These are phyloP conservation scores for Apiospora koreana DNA, from an alignment of 2,329 filamentous ascomycete species.

Conservation along the genomic window DNA sequence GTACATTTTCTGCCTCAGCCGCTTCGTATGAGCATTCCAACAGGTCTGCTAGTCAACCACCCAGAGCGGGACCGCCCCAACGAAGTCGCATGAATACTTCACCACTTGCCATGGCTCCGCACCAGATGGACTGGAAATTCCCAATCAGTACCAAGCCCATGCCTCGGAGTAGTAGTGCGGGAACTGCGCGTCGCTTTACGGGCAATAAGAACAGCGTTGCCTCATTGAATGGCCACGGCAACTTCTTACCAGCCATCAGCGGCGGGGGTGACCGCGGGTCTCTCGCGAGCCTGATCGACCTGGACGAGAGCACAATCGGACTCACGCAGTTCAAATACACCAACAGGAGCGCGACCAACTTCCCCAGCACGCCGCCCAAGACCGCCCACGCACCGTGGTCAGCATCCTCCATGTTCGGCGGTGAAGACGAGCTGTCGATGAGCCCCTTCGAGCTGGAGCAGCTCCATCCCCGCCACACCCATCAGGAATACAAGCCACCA, in stretches of 20 bases:
- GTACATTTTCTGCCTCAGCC: slow-evolving; percentile 44
- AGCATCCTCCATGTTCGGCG: slow-evolving; percentile 57
- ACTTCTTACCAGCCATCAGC: not conserved
- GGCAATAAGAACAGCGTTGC: not conserved
- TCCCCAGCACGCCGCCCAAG: not conserved
- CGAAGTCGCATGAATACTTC: slow-evolving; percentile 47
- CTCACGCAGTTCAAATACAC: slow-evolving; percentile 40
- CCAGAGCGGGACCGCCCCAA: no score
- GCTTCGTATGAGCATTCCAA: not conserved
- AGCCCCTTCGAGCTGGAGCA: slow-evolving; percentile 61
- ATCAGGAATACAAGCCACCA: not conserved
- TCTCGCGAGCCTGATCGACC: slow-evolving; percentile 50
- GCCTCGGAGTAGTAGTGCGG: slow-evolving; percentile 36
- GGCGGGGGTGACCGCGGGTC: slow-evolving; percentile 38
- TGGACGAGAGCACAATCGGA: slow-evolving; percentile 39
- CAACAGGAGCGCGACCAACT: no score
- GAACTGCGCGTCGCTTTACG: slow-evolving; percentile 39
- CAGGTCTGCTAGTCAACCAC: not conserved
- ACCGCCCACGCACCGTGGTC: slow-evolving; percentile 52
- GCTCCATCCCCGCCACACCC: slow-evolving; percentile 54
- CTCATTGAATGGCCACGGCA: not conserved
- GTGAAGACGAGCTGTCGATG: slow-evolving; percentile 55
- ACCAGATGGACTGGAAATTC: slow-evolving; percentile 60
- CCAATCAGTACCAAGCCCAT: slow-evolving; percentile 52
- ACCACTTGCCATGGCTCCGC: slow-evolving; percentile 49